Percentiles rank a stretch among this genome's conserved stretches.
These are phyloP conservation scores for Fonsecaea pedrosoi DNA, from an alignment of 2,329 filamentous ascomycete species.

Conservation along the genomic window DNA sequence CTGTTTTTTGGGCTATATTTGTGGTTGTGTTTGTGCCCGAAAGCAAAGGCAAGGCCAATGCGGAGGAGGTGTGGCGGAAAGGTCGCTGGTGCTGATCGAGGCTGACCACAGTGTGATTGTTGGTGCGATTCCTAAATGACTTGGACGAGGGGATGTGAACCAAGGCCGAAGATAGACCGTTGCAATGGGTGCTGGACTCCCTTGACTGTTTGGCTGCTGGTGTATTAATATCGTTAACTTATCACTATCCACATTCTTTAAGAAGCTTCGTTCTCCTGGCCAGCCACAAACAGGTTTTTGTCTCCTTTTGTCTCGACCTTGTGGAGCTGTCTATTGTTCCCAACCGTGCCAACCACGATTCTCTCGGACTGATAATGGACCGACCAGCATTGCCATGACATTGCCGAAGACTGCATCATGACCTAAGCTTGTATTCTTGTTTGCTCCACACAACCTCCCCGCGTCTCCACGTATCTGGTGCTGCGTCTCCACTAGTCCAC, in stretches of 20 bases:
- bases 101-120: neutral
- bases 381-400: constrained; percentile 3
- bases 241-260: constrained; percentile 5
- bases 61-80: constrained; percentile 89
- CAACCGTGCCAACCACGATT: neutral
- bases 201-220: neutral
- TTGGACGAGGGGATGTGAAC: neutral
- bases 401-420: constrained; percentile 1
- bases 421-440: too few species aligned
- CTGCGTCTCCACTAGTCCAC: neutral
- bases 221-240: constrained; percentile 21
- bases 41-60: constrained; percentile 80
- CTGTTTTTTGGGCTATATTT: constrained; percentile 72
- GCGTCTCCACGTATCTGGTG: neutral
- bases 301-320: too few species aligned
- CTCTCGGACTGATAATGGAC: neutral
- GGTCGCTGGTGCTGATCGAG: constrained; percentile 10
- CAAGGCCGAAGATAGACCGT: neutral
- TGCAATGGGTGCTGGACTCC: neutral
- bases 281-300: neutral
- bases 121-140: neutral
- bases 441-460: neutral
- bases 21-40: constrained; percentile 79
- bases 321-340: too few species aligned
- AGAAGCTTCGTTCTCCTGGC: neutral